Conservation (phyloP, 495 filamentous ascomycete species). For the Hypoxylon rickii region DNA sequence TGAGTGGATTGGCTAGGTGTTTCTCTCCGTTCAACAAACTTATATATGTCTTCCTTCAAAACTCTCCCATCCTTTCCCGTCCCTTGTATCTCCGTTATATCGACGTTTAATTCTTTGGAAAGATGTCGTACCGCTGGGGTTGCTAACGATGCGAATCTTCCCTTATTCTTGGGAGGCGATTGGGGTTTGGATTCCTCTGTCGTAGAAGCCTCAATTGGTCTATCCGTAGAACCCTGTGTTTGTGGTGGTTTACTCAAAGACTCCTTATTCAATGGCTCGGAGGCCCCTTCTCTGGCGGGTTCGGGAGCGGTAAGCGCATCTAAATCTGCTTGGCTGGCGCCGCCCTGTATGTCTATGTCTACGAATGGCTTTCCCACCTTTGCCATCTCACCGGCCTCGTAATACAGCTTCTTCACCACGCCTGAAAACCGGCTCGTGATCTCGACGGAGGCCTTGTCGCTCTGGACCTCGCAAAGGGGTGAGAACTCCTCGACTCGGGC, state of each 20-base stretch:
- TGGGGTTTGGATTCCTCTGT: constrained; percentile 10
- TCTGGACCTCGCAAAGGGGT: constrained; percentile 95
- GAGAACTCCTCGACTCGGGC: constrained; percentile 98
- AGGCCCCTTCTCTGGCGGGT: constrained; percentile 25
- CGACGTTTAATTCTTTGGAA: constrained; percentile 72
- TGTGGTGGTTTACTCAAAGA: constrained; percentile 22
- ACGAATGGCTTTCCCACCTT: constrained; percentile 86
- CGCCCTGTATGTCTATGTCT: constrained; percentile 72
- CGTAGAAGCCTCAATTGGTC: constrained; percentile 1
- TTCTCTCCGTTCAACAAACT: constrained; percentile 58
- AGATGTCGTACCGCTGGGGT: constrained; percentile 93
- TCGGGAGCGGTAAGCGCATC: constrained; percentile 46
- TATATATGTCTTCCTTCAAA: constrained; percentile 90
- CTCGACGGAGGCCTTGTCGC: constrained; percentile 98
- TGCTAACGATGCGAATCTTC: constrained; percentile 72
- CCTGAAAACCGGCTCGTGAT: constrained; percentile 95
- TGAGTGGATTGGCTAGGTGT: constrained; percentile 20
- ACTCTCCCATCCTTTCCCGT: constrained; percentile 93
- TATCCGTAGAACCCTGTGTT: constrained; percentile 12
- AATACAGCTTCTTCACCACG: constrained; percentile 94
- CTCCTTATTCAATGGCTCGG: constrained; percentile 30
- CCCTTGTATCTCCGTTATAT: constrained; percentile 76
- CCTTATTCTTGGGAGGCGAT: constrained; percentile 30
- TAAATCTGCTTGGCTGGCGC: constrained; percentile 53
- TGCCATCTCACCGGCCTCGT: constrained; percentile 94